Evolutionary conservation across 2,329 filamentous ascomycete species (phyloP), one percentile per base, ranked within the genome.

Genomic region (Colletotrichum sp.): DNA sequence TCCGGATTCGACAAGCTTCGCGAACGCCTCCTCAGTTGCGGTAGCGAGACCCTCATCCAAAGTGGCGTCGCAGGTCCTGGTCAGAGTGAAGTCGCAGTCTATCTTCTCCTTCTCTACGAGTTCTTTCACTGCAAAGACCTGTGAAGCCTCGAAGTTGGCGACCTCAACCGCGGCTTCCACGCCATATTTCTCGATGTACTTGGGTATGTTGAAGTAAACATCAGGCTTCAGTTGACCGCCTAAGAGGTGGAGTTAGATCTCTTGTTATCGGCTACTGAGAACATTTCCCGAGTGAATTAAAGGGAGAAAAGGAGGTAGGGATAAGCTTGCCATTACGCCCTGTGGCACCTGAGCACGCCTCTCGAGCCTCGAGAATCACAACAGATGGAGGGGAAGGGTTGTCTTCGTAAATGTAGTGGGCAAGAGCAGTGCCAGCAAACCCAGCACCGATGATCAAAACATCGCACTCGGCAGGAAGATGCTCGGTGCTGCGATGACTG

Each of bases 361-460:
- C 70, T 1, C 84, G 78, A 2, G 84, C 83, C 66, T 86, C 85
- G 3, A 86, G 78, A 12, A 86, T 76, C 0, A 81, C 77, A 12
- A 86, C 82, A 3, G 78, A 79, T 2, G 79, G 80, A 11, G 12
- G 44, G 36, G 8, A 71, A 16, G 65, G 32, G 61, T 63, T 29
- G 66, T 73, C 57, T 30, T 80, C 78, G 12, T 84, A 64, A 19
- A 85, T 83, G 73, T 90, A 85, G 62, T 88, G 87, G 0, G 85
- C 85, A 5, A 86, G 83, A 2, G 85, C 83, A 1, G 85, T 84
- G 5, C 88, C 88, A 6, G 88, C 82, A 71, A 86, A 88, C 0
- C 88, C 89, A n/a, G 86, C 85, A 0, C 88, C 89, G 22, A 90
- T 83, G 52, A 90, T 85, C 25, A 86, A 82, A 64, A 90, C 84